Conservation (phyloP, 2,329 filamentous ascomycete species). For the Periconia digitata region DNA sequence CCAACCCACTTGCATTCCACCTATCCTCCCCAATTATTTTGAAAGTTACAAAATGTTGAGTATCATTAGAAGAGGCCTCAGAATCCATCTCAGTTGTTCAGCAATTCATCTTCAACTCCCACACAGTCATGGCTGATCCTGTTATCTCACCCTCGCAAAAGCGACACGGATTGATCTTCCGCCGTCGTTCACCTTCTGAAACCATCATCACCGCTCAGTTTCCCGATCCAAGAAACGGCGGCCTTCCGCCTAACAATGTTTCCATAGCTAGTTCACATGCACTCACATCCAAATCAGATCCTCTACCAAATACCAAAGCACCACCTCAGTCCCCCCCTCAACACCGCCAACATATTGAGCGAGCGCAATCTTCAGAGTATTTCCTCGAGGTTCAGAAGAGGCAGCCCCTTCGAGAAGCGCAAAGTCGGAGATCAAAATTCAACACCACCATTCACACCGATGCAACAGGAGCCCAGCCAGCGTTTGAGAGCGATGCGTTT, state of each 20-base stretch:
- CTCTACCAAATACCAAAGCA: slow-evolving; percentile 8
- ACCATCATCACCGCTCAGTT: slow-evolving; percentile 14
- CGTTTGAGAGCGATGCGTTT: slow-evolving; percentile 38
- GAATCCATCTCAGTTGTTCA: background rate
- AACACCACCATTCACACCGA: slow-evolving; percentile 31
- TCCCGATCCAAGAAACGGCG: slow-evolving; percentile 13
- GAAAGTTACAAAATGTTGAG: background rate
- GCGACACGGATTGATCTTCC: slow-evolving; percentile 21
- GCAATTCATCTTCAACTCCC: background rate
- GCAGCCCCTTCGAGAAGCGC: slow-evolving; percentile 15
- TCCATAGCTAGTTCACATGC: slow-evolving; percentile 13
- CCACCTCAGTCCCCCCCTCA: slow-evolving; percentile 6
- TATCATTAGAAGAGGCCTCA: background rate
- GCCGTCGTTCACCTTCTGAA: slow-evolving; percentile 9
- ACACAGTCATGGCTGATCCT: background rate
- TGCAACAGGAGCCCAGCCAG: slow-evolving; percentile 22
- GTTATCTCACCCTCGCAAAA: slow-evolving; percentile 11
- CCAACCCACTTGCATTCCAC: slow-evolving; percentile 32
- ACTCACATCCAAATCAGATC: slow-evolving; percentile 3
- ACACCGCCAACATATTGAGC: slow-evolving; percentile 16
- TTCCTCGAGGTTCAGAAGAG: slow-evolving; percentile 16
- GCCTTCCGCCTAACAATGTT: slow-evolving; percentile 14
- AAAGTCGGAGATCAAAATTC: slow-evolving; percentile 25
- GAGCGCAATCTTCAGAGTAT: slow-evolving; percentile 16
- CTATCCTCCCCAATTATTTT: slow-evolving; percentile 1